These are phyloP conservation scores for Abrus pulchellus DNA, from an alignment of 306 rosid genomes.

Conservation along the genomic window DNA sequence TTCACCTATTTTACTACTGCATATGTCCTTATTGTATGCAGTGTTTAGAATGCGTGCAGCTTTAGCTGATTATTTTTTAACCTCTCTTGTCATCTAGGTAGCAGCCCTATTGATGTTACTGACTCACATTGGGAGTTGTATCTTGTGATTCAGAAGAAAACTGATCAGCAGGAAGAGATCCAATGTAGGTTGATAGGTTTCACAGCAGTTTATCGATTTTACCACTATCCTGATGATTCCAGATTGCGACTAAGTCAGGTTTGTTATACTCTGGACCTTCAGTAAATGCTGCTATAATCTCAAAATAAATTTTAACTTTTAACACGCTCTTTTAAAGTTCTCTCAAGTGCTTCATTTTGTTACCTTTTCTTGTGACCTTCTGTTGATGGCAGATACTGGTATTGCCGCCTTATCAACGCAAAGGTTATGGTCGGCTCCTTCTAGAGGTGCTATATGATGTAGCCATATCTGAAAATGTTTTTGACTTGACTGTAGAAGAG, in stretches of 20 bases:
- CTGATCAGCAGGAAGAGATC: conserved; percentile 61
- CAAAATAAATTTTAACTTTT: conserved; percentile 18
- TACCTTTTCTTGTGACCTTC: conserved; percentile 33
- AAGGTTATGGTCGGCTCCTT: conserved; percentile 87
- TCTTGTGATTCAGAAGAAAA: conserved; percentile 68
- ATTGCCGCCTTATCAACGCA: conserved; percentile 87
- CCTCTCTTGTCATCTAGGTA: conserved; percentile 58
- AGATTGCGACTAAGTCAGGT: conserved; percentile 95
- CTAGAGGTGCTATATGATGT: conserved; percentile 75
- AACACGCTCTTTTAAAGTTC: conserved; percentile 28
- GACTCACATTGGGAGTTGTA: conserved; percentile 95
- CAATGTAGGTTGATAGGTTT: conserved; percentile 75
- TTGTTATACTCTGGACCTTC: conserved; percentile 30
- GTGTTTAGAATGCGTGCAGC: conserved; percentile 13
- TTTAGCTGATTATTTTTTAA: conserved; percentile 22
- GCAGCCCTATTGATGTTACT: conserved; percentile 88
- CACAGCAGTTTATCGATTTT: conserved; percentile 88
- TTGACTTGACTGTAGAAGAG: conserved; percentile 90
- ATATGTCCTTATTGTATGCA: not conserved
- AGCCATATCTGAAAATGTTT: conserved; percentile 76
- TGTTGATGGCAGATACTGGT: conserved; percentile 71
- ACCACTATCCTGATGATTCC: conserved; percentile 79
- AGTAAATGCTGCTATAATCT: conserved; percentile 30
- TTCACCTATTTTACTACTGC: conserved; percentile 23
- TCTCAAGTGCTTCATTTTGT: not conserved